Evolutionary conservation across 495 filamentous ascomycete genomes (phyloP), one percentile per base, ranked within the genome.

Genomic region (Entonaema liquescens): DNA sequence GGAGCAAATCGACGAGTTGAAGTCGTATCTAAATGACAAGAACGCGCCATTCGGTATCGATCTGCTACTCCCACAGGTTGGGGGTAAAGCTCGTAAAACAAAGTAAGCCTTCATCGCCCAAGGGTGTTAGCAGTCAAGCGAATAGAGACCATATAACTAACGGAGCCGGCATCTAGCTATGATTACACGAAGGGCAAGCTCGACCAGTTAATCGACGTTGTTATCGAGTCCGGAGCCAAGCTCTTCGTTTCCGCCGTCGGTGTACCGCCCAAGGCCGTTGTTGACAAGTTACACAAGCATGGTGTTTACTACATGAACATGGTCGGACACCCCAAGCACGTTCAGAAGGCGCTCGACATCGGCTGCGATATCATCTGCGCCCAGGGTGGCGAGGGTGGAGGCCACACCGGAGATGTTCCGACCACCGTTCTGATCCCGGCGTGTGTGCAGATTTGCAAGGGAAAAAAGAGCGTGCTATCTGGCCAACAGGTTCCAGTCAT

Each of bases 171-270:
- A 52, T 55, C 13, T 76, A 98, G 95, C 88, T 97, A 99, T 82
- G 95, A 99, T 83, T 99, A 99, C 86, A 99, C 95, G 76, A 97
- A 99, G 84, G 95, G 95, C 78, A 98, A 98, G 85, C 91, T 99
- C 57, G 85, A 93, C 80, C 90, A 96, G 76, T 88, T 99, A 47
- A 83, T 97, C 79, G 90, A 93, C 79, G 94, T 97, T 73, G 91
- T 98, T 81, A 97, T 99, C 82, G 89, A 94, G 76, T 91, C 89
- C 60, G 92, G 92, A 60, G 92, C 94, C 62, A 92, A 90, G 82
- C 88, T 98, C 61, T 99, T 99, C 82, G 96, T 99, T 76, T 97
- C 92, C 70, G 95, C 95, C 77, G 92, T 99, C 79, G 95, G 95
- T 79, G 91, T 99, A 5, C 93, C 95, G 26, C 95, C 96, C 59